Percentiles rank a stretch among this genome's conserved stretches.
Evolutionary conservation across 2,329 filamentous ascomycete species (phyloP).

Genomic region (Stemphylium beticola): DNA sequence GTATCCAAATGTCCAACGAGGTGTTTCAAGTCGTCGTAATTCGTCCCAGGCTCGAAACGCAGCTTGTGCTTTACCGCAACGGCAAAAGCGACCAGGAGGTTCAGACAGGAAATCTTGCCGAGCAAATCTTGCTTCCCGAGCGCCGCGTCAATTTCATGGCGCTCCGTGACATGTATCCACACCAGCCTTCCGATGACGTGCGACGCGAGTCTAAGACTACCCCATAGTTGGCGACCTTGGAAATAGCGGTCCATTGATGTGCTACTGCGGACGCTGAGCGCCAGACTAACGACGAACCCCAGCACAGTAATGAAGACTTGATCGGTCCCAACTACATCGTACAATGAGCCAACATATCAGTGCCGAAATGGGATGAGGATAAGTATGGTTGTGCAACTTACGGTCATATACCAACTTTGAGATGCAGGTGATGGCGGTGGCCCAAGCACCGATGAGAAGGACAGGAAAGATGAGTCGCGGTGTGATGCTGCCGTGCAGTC

Average conservation of each 20-base stretch:
- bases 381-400: slow-evolving; percentile 10
- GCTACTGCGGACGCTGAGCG: slow-evolving; percentile 74
- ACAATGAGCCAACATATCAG: not conserved
- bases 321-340: slow-evolving; percentile 60
- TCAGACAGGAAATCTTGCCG: slow-evolving; percentile 68
- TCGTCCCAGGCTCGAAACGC: slow-evolving; percentile 80
- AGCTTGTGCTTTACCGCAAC: slow-evolving; percentile 80
- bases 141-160: slow-evolving; percentile 54
- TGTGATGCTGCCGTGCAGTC: slow-evolving; percentile 74
- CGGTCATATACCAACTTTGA: slow-evolving; percentile 50
- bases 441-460: slow-evolving; percentile 68
- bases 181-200: slow-evolving; percentile 73
- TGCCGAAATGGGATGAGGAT: too few relatives aligned
- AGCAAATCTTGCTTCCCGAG: slow-evolving; percentile 70
- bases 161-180: slow-evolving; percentile 77
- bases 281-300: slow-evolving; percentile 80
- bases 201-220: slow-evolving; percentile 59
- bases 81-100: slow-evolving; percentile 78
- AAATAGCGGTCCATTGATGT: slow-evolving; percentile 74
- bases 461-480: slow-evolving; percentile 77
- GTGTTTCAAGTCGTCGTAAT: slow-evolving; percentile 74
- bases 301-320: slow-evolving; percentile 74
- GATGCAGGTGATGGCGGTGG: slow-evolving; percentile 65
- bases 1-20: slow-evolving; percentile 76
- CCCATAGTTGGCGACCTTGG: slow-evolving; percentile 70